Conservation (phyloP, 495 filamentous ascomycete species). For the Mycothermus thermophilus region DNA sequence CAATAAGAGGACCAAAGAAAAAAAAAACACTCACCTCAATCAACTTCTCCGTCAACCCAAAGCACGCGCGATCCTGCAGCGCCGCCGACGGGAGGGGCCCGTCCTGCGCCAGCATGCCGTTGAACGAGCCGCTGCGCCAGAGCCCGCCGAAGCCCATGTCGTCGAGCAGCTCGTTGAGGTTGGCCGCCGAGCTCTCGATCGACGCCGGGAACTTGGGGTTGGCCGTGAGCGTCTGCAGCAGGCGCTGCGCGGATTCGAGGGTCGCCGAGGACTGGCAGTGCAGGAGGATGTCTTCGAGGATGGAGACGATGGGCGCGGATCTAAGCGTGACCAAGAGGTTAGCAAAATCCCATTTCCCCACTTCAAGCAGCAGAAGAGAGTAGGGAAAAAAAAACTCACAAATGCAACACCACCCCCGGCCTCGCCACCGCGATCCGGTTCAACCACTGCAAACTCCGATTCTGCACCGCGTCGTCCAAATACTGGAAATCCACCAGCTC, state of each 20-base stretch:
- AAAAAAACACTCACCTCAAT: constrained; percentile 37
- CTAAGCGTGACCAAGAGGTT: no score
- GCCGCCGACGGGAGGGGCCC: no score
- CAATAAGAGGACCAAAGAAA: not conserved
- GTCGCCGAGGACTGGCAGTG: constrained; percentile 39
- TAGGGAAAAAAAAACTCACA: constrained; percentile 26
- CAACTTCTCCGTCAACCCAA: constrained; percentile 41
- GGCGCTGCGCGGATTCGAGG: constrained; percentile 36
- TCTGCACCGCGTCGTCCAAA: constrained; percentile 40
- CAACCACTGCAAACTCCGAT: constrained; percentile 38
- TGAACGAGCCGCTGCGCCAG: constrained; percentile 37
- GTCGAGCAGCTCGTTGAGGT: constrained; percentile 33
- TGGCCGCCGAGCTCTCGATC: constrained; percentile 19
- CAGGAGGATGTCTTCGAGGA: constrained; percentile 41
- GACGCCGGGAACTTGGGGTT: constrained; percentile 29
- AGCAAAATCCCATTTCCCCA: not conserved
- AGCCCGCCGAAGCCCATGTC: constrained; percentile 45
- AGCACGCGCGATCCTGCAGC: constrained; percentile 36
- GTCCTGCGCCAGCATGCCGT: constrained; percentile 28
- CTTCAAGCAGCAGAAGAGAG: not conserved
- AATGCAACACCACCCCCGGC: constrained; percentile 34
- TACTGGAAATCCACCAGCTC: constrained; percentile 44
- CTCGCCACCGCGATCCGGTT: constrained; percentile 32
- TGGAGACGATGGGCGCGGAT: constrained; percentile 34
- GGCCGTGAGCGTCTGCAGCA: constrained; percentile 36